These are phyloP conservation scores for Buxus sempervirens DNA, from an alignment of 164 flowering plant species.

Conservation along the genomic window DNA sequence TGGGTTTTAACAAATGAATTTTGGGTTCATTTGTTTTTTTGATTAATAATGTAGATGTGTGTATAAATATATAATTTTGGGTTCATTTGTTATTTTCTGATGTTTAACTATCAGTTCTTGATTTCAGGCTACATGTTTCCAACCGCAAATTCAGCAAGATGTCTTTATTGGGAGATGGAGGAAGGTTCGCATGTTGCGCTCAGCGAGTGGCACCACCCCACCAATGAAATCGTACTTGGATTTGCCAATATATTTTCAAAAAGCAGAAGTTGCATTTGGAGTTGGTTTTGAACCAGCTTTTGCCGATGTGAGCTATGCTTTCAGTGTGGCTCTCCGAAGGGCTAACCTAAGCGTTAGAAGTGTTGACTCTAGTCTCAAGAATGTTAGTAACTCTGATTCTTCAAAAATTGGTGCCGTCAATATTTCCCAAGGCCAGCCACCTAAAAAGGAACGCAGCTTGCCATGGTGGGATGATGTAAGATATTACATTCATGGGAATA, in stretches of 20 bases:
- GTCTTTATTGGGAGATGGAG: slow-evolving; percentile 95
- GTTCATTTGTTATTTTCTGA: background rate
- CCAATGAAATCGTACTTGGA: slow-evolving; percentile 83
- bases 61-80: no score
- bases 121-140: slow-evolving; percentile 90
- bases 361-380: slow-evolving; percentile 12
- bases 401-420: slow-evolving; percentile 3
- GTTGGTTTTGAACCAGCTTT: slow-evolving; percentile 92
- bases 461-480: slow-evolving; percentile 99
- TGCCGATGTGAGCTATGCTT: slow-evolving; percentile 94
- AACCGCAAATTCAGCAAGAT: slow-evolving; percentile 86
- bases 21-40: no score
- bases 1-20: no score
- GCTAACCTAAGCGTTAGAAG: slow-evolving; percentile 74
- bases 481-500: slow-evolving; percentile 84
- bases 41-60: no score
- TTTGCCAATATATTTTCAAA: slow-evolving; percentile 76
- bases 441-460: slow-evolving; percentile 87
- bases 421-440: slow-evolving; percentile 37
- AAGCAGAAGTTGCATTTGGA: slow-evolving; percentile 76
- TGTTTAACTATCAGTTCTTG: slow-evolving; percentile 11
- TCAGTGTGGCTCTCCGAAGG: slow-evolving; percentile 96
- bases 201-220: slow-evolving; percentile 97
- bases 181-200: slow-evolving; percentile 83
- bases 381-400: slow-evolving; percentile 23